Base-by-base conservation (phyloP, 768 basidiomycete species). In the Strobilomyces echinocephalus region DNA sequence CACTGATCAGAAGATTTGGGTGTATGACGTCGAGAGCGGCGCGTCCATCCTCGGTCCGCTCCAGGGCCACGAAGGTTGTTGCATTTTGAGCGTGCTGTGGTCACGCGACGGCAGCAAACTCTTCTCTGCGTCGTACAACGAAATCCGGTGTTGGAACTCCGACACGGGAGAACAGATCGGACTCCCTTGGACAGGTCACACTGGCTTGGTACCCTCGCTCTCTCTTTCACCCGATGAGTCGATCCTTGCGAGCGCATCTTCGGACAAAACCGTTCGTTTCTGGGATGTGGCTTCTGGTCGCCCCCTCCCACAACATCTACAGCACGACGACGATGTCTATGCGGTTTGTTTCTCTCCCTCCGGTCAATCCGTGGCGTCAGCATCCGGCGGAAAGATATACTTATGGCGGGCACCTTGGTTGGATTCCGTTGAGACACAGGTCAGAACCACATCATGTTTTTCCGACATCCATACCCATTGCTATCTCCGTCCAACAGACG, bases 221-320 rank as follows among this genome's bases (percentile, higher is more conserved):
- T 56, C 54, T 1, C 44, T 50, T 4, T 57, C 52, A 2, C 33
- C 48, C 6, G 45, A 57, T 4, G 55, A 42, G 1, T 50, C 30
- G 4, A 41, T 30, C 31, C 39, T 59, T 7, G 55, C 45, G 1
- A 53, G 58, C 26, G 58, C 35, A 2, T 57, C 55, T 0, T 0
- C 1, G 1, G 51, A 59, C 24, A 12, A 26, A n/a, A 59, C 58
- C 0, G 16, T 59, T 12, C 40, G 40, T 52, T 47, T 59, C 31
- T 59, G 58, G 51, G 15, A 50, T 41, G 16, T 26, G 8, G 16
- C 8, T 3, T 20, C 52, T 14, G 58, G 49, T 1, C 0, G 40
- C 8, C 34, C 35, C 16, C 2, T 53, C 6, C 35, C 47, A n/a
- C 16, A 31, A 15, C n/a, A 6, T 24, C 34, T 54, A 1, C n/a